Evolutionary conservation across 352 stramenopile genomes (phyloP).

Genomic region (Phytophthora cactorum): DNA sequence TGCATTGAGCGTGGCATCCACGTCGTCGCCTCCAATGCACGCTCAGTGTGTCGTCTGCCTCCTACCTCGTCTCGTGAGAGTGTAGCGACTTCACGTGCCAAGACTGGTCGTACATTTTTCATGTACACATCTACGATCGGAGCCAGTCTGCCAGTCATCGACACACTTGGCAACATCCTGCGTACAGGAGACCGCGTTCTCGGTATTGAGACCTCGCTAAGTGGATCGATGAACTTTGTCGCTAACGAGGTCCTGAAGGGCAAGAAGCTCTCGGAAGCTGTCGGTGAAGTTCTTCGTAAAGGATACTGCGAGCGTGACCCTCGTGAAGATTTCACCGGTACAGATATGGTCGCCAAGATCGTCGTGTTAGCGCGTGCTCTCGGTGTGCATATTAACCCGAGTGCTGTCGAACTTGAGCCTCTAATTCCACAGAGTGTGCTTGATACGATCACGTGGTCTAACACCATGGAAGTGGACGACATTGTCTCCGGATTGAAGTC

Average conservation of each 20-base stretch:
- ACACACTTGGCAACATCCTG: conserved; percentile 79
- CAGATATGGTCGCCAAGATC: conserved; percentile 75
- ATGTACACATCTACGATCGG: conserved; percentile 85
- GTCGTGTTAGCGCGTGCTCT: conserved; percentile 71
- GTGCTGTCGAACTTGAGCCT: conserved; percentile 57
- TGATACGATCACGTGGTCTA: conserved; percentile 52
- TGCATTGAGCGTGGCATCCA: conserved; percentile 78
- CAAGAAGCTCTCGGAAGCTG: conserved; percentile 59
- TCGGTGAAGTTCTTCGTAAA: conserved; percentile 51
- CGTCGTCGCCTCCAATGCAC: conserved; percentile 74
- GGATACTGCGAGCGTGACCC: conserved; percentile 78
- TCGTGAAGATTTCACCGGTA: conserved; percentile 69
- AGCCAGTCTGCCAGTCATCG: conserved; percentile 71
- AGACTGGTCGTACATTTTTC: conserved; percentile 67
- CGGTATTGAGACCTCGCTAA: conserved; percentile 66
- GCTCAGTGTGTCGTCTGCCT: conserved; percentile 58
- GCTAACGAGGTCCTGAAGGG: conserved; percentile 79
- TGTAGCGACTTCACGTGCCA: conserved; percentile 45
- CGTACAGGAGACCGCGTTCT: conserved; percentile 72
- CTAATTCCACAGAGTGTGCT: conserved; percentile 56
- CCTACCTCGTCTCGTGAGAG: conserved; percentile 64
- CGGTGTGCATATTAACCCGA: conserved; percentile 53
- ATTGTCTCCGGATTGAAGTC: conserved; percentile 54
- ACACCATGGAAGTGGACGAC: conserved; percentile 51
- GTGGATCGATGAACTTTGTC: conserved; percentile 78